Evolutionary conservation across 495 filamentous ascomycete genomes (phyloP).

Genomic region (Aspergillus cristatus): DNA sequence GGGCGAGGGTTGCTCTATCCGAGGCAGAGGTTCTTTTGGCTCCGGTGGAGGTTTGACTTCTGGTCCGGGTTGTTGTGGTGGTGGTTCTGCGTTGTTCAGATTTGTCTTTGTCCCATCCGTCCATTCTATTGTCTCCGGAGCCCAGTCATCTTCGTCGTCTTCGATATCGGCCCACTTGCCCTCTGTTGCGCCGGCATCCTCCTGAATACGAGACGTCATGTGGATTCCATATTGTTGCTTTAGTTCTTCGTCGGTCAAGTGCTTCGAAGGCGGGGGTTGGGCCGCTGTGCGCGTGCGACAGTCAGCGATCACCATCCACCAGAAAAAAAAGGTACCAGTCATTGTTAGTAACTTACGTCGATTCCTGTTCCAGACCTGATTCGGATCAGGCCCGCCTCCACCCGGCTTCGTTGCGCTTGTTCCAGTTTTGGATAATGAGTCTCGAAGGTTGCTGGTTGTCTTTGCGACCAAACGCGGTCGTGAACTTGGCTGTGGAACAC

Average conservation of each 20-base stretch:
- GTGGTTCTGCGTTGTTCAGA: conserved; percentile 41
- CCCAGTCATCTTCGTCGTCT: conserved; percentile 98
- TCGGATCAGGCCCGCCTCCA: conserved; percentile 53
- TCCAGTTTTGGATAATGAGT: conserved; percentile 40
- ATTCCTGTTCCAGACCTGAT: conserved; percentile 96
- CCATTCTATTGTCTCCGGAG: conserved; percentile 92
- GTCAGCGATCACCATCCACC: conserved; percentile 13
- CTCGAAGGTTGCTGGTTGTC: conserved; percentile 46
- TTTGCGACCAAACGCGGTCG: conserved; percentile 61
- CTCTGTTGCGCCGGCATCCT: conserved; percentile 72
- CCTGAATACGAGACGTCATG: conserved; percentile 80
- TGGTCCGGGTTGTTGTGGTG: conserved; percentile 15
- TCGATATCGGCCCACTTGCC: conserved; percentile 98
- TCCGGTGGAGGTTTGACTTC: conserved; percentile 14
- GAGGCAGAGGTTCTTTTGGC: conserved; percentile 15
- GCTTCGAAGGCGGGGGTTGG: conserved; percentile 72
- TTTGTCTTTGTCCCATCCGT: conserved; percentile 92
- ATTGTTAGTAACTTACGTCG: conserved; percentile 54
- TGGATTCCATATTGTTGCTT: conserved; percentile 95
- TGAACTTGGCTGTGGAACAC: conserved; percentile 34
- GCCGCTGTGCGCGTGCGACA: conserved; percentile 44
- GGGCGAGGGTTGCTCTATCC: conserved; percentile 13
- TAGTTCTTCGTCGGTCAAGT: conserved; percentile 93
- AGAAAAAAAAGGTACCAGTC: too few species aligned
- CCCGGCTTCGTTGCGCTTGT: conserved; percentile 36